Evolutionary conservation across 139 green algal genomes (phyloP), one percentile per base, ranked within the genome.

Genomic region (Prasinococcaceae sp.): DNA sequence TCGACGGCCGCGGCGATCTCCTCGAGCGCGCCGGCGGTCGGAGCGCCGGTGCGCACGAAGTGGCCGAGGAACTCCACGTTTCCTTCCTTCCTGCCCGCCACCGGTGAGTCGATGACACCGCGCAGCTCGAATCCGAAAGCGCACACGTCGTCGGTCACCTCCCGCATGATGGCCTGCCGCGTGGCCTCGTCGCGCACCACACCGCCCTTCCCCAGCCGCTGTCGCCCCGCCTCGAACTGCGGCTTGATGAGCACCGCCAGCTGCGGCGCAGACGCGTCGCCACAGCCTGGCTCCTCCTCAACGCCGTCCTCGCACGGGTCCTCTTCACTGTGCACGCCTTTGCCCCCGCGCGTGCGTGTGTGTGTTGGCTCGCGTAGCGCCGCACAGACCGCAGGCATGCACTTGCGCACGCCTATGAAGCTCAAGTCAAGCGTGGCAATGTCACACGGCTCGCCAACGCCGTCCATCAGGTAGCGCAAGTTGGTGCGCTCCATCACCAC

Each of bases 191-290:
- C 80, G 4, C 66, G 62, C 5, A 96, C 84, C 14, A 96, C 65
- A 1, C 87, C 87, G 1, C 83, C 84, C 17, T 48, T 42, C 27
- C 56, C 61, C 3, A 96, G 81, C 51, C 89, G 72, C 14, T 33
- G 46, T 1, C 63, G 65, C 3, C 79, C 73, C n/a, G 85, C 90
- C 69, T 98, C 90, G 61, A 98, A 98, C 71, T 98, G 90, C 1
- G 90, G 90, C 66, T 98, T 98, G 52, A 98, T 84, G 8, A 98
- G 79, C 30, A 86, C 63, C 14, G 97, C 55, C 24, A 95, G 53
- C 29, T 81, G n/a, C n/a, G n/a, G n/a, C n/a, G n/a, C n/a, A n/a
- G n/a, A n/a, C n/a, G n/a, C n/a, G n/a, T n/a, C n/a, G n/a, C n/a
- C 55, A 0, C 63, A 78, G 2, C 35, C 39, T 2, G 72, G 66